Evolutionary conservation across 768 basidiomycete species (phyloP).

Genomic region (Peribolospora kevripleyi): DNA sequence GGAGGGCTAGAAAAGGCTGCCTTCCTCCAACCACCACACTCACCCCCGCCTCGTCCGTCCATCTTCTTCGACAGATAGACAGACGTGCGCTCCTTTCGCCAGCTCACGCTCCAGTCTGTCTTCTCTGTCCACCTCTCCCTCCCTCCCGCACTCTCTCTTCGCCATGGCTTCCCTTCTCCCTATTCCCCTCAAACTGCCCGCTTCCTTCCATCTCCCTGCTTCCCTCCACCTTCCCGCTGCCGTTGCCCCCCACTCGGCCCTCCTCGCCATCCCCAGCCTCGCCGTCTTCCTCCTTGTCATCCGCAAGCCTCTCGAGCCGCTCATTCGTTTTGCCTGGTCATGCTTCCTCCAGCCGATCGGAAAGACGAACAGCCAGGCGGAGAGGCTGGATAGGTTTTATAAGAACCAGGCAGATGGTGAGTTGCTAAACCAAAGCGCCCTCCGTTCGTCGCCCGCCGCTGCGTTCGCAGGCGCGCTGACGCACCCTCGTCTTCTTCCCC

Average conservation of each 20-base stretch:
- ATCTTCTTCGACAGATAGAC: no score
- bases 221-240: not conserved
- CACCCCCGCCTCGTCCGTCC: no score
- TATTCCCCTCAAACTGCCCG: not conserved
- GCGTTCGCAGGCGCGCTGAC: not conserved
- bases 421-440: not conserved
- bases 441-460: no score
- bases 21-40: no score
- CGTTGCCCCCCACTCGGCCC: not conserved
- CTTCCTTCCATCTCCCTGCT: not conserved
- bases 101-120: not conserved
- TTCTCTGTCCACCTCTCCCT: not conserved
- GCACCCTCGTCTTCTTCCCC: not conserved
- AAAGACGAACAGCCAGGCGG: conserved; percentile 14
- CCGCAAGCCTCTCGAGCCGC: conserved; percentile 1
- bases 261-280: not conserved
- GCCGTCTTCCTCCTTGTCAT: not conserved
- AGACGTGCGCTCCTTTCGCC: no score
- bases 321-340: conserved; percentile 18
- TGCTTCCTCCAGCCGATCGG: conserved; percentile 22
- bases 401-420: conserved; percentile 34
- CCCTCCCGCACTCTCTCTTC: not conserved
- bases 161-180: not conserved
- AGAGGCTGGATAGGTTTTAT: conserved; percentile 30
- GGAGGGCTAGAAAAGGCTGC: no score